phyloP scores from a whole-genome alignment of 805 yeast species.

The Saturnispora serradocipensis region DNA sequence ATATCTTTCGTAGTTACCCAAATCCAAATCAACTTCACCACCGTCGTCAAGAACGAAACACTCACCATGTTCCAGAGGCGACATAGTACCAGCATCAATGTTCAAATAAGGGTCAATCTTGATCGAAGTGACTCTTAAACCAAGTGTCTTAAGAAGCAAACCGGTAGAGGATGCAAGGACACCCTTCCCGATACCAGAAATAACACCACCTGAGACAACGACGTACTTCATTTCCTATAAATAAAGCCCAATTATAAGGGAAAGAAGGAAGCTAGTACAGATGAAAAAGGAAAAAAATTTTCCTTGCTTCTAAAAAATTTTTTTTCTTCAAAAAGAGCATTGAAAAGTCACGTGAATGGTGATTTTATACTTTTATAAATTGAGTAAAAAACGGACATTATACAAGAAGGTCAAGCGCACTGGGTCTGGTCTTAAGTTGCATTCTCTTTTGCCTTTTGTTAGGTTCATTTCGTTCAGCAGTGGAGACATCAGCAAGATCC shows the following conservation, averaged over 20 bases:
- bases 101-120: conserved; percentile 99
- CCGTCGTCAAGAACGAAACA: conserved; percentile 97
- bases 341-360: neutral
- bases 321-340: neutral
- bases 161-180: conserved; percentile 97
- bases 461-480: conserved; percentile 33
- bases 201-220: conserved; percentile 98
- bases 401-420: conserved; percentile 17
- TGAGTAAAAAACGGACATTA: neutral
- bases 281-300: neutral
- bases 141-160: conserved; percentile 83
- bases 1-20: conserved; percentile 97
- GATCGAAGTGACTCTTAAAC: conserved; percentile 91
- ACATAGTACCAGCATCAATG: conserved; percentile 99
- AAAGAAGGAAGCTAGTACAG: conserved; percentile 9
- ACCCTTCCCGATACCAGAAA: conserved; percentile 98
- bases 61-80: conserved; percentile 98
- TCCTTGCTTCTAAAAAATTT: neutral
- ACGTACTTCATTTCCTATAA: conserved; percentile 80
- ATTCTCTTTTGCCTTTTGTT: conserved; percentile 23
- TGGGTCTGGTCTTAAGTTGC: conserved; percentile 23
- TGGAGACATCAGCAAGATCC: conserved; percentile 49
- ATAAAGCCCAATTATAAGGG: conserved; percentile 11
- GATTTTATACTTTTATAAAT: neutral
- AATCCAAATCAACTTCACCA: conserved; percentile 96